Evolutionary conservation across 192 early-diverging fungal species (phyloP).

Genomic region (Entomortierella lignicola): DNA sequence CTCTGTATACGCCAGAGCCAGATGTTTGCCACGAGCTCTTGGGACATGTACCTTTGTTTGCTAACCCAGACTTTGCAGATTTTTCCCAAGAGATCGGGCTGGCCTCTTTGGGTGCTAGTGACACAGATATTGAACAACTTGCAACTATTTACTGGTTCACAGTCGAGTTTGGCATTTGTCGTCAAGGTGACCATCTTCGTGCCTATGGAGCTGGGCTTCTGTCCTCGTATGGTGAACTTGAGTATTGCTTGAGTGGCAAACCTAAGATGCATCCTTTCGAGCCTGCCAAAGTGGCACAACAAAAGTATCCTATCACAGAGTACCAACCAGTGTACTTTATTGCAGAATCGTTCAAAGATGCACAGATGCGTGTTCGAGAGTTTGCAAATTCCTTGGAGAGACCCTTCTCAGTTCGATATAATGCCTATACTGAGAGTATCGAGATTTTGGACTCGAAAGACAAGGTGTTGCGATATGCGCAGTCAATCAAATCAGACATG

Average conservation of each 20-base stretch:
- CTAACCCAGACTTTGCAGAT: slow-evolving; percentile 90
- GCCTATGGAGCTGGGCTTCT: slow-evolving; percentile 94
- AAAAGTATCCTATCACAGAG: slow-evolving; percentile 89
- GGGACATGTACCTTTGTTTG: slow-evolving; percentile 87
- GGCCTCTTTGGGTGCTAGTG: slow-evolving; percentile 90
- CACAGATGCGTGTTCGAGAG: slow-evolving; percentile 89
- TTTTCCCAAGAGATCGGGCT: slow-evolving; percentile 95
- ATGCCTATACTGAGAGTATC: slow-evolving; percentile 89
- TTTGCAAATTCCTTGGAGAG: slow-evolving; percentile 79
- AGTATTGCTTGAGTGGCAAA: slow-evolving; percentile 85
- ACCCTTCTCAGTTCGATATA: slow-evolving; percentile 93
- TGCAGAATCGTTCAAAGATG: slow-evolving; percentile 92
- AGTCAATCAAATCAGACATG: slow-evolving; percentile 82
- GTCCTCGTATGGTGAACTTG: slow-evolving; percentile 94
- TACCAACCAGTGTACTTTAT: slow-evolving; percentile 97
- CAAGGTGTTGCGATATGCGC: slow-evolving; percentile 81
- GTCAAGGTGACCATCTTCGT: slow-evolving; percentile 74
- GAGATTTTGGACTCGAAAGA: slow-evolving; percentile 91
- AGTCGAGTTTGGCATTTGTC: slow-evolving; percentile 93
- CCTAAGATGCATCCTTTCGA: slow-evolving; percentile 87
- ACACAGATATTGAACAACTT: slow-evolving; percentile 88
- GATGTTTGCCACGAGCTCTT: slow-evolving; percentile 96
- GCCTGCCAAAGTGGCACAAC: slow-evolving; percentile 72
- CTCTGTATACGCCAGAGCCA: slow-evolving; percentile 93
- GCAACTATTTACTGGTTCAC: slow-evolving; percentile 95